Conservation (phyloP, 1,284 basidiomycete genomes). For the Cystodermella granulosa region DNA sequence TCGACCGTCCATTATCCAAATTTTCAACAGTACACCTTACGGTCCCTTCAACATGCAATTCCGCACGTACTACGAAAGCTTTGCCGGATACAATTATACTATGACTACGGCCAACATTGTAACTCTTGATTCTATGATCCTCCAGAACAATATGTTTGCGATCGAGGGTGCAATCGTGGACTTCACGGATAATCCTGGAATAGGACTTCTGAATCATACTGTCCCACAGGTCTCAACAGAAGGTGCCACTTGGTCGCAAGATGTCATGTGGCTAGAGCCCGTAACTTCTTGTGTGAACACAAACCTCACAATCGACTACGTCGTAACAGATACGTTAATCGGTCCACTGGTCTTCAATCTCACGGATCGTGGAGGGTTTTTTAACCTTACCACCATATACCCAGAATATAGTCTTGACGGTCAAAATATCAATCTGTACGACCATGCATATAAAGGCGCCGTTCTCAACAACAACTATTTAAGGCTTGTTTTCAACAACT, state of each 20-base stretch:
- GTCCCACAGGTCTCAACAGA: not conserved
- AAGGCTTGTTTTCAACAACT: conserved; percentile 8
- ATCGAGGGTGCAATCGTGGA: conserved; percentile 7
- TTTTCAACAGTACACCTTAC: conserved; percentile 13
- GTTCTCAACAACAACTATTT: conserved; percentile 11
- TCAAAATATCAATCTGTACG: conserved; percentile 12
- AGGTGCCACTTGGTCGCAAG: conserved; percentile 9
- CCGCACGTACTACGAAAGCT: conserved; percentile 1
- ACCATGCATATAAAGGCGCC: conserved; percentile 17
- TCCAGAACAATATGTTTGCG: conserved; percentile 5
- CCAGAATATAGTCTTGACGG: conserved; percentile 12
- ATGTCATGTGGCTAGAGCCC: conserved; percentile 11
- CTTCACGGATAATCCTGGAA: conserved; percentile 7
- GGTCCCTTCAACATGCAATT: conserved; percentile 11
- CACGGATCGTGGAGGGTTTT: conserved; percentile 16
- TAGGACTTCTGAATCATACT: conserved; percentile 10
- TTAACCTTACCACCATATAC: conserved; percentile 9
- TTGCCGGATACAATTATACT: not conserved
- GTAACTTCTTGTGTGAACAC: conserved; percentile 14
- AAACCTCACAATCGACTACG: conserved; percentile 10
- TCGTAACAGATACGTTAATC: not conserved
- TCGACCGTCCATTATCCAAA: conserved; percentile 7
- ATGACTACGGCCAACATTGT: conserved; percentile 1
- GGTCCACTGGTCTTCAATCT: conserved; percentile 8
- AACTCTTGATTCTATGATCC: conserved; percentile 3